Conservation (phyloP, 306 rosid species). For the Sophora flavescens region DNA sequence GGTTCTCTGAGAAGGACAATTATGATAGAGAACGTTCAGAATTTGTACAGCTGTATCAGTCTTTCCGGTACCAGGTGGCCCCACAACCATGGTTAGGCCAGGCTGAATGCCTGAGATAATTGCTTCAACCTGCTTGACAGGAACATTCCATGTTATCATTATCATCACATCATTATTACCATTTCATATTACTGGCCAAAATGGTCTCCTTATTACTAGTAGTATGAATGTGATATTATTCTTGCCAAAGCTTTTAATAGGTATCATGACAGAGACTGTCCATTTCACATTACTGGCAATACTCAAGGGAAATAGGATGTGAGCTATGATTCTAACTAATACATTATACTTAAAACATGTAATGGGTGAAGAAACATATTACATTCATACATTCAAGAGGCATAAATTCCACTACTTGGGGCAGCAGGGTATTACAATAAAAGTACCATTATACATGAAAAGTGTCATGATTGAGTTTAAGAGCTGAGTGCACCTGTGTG, state of each 20-base stretch:
- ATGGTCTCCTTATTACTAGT: no score
- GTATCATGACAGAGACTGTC: background rate
- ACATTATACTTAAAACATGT: background rate
- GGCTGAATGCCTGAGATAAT: constrained; percentile 96
- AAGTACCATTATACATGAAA: constrained; percentile 24
- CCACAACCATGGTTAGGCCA: constrained; percentile 97
- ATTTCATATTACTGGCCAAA: no score
- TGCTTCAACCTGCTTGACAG: constrained; percentile 73
- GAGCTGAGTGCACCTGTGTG: constrained; percentile 74
- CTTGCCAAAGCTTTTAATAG: background rate
- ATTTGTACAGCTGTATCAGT: constrained; percentile 99
- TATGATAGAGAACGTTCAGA: constrained; percentile 95
- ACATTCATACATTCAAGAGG: constrained; percentile 20
- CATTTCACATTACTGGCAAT: constrained; percentile 26
- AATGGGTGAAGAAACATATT: constrained; percentile 33
- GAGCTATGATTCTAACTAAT: constrained; percentile 26
- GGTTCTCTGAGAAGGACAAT: constrained; percentile 96
- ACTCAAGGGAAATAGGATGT: constrained; percentile 30
- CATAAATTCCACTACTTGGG: constrained; percentile 9
- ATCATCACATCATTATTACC: background rate
- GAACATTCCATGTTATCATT: constrained; percentile 25
- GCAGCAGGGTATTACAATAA: background rate
- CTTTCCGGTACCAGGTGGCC: constrained; percentile 99
- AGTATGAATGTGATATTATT: no score
- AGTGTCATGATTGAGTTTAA: constrained; percentile 28